Evolutionary conservation across 495 filamentous ascomycete species (phyloP).

Genomic region (Aspergillus kassunensis): DNA sequence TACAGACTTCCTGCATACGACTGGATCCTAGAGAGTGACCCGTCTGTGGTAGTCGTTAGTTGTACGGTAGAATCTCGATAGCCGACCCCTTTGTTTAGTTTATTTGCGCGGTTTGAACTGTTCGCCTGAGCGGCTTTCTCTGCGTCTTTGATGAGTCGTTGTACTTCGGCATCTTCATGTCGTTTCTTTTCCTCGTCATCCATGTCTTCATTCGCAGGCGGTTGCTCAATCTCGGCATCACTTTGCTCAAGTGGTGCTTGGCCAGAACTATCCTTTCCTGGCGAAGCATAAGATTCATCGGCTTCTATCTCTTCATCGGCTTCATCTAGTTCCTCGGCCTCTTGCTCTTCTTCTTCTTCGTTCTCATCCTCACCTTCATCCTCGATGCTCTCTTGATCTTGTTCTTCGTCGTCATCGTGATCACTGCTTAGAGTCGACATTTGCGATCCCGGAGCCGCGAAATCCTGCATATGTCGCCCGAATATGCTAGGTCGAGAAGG

Average conservation of each 20-base stretch:
- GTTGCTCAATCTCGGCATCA: slow-evolving; percentile 12
- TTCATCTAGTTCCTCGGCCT: background rate
- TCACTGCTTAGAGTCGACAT: slow-evolving; percentile 25
- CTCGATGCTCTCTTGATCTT: slow-evolving; percentile 26
- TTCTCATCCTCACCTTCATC: slow-evolving; percentile 19
- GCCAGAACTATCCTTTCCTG: slow-evolving; percentile 5
- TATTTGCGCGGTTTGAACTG: slow-evolving; percentile 58
- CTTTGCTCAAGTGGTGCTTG: slow-evolving; percentile 10
- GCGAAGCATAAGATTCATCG: slow-evolving; percentile 11
- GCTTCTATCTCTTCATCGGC: slow-evolving; percentile 8
- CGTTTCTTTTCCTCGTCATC: slow-evolving; percentile 61
- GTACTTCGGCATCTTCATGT: slow-evolving; percentile 61
- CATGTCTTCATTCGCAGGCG: slow-evolving; percentile 48
- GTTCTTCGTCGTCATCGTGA: slow-evolving; percentile 27
- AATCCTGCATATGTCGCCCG: slow-evolving; percentile 64
- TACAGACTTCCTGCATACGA: slow-evolving; percentile 38
- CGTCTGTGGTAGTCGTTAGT: slow-evolving; percentile 50
- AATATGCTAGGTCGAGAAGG: slow-evolving; percentile 50
- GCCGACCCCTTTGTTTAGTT: slow-evolving; percentile 55
- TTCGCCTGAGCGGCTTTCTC: slow-evolving; percentile 51
- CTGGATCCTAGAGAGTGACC: slow-evolving; percentile 44
- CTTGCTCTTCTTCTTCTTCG: slow-evolving; percentile 20
- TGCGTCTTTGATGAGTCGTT: slow-evolving; percentile 58
- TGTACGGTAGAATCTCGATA: slow-evolving; percentile 66
- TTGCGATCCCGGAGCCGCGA: slow-evolving; percentile 67